Base-by-base conservation (phyloP, 2,329 filamentous ascomycete genomes). In the Hymenoscyphus repandus region DNA sequence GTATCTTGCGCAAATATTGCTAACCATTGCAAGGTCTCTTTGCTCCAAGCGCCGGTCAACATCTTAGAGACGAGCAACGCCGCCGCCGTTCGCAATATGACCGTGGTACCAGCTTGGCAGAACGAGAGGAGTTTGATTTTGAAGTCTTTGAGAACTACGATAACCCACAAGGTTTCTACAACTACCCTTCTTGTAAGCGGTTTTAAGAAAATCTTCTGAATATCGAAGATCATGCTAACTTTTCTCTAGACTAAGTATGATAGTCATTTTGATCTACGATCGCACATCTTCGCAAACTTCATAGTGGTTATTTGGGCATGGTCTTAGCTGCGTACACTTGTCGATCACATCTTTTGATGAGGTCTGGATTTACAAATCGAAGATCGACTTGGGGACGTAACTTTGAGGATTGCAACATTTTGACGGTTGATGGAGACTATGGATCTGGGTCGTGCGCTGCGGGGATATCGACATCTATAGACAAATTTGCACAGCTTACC, bases 81-180 rank as follows among this genome's bases (percentile, higher is more conserved):
- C 84, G 85, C 32, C 60, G 62, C 49, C 80, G 82, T 46, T 91
- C 87, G 18, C 85, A 88, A 62, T 95, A 82, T 61, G 90, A 95
- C 61, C 85, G 89, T 54, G 90, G 90, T 27, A 93, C 87, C 27
- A 79, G 82, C 51, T 77, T 87, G 54, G 85, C 85, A 17, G 83
- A 64, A 42, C 55, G 55, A 20, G 64, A 67, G 41, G 61, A 65
- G 43, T 60, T 54, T 40, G 49, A 48, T 45, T 59, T 52, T 46
- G 57, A 61, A 33, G 55, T 37, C n/a, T 45, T 58, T 10, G 52
- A 51, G 27, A 37, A 11, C 31, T 49, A 22, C 18, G 41, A 46
- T 13, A 17, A 27, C 22, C 6, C 37, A 39, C 41, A 31, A 42
- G 50, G 39, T 42, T 22, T 57, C 40, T 47, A 38, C 30, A 42